Evolutionary conservation across 768 basidiomycete genomes (phyloP), one percentile per base, ranked within the genome.

Genomic region (Pulveroboletus sp.): DNA sequence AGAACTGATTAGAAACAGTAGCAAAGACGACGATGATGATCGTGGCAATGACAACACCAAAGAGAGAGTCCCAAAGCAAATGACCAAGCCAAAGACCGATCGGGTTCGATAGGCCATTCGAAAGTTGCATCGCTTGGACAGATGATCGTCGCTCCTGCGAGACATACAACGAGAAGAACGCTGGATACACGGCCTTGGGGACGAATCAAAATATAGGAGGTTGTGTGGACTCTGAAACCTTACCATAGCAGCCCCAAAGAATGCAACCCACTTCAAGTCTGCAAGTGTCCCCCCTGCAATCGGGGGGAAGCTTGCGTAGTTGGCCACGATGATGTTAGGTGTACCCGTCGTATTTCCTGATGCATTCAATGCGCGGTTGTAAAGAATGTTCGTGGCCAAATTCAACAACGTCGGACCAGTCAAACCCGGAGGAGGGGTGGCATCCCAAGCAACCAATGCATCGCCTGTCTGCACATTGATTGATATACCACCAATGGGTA

Each of bases 51-150:
- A 84, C 65, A 14, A 83, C 56, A 4, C 78, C 75, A 51, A 79
- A 76, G 9, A 85, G 73, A 8, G 79, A 73, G 58, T 91, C 89
- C 65, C 86, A 88, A 60, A 85, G 69, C 14, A 89, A 73, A 66
- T 91, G 89, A 3, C 89, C 89, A 3, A 91, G 69, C 86, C 87
- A 89, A 39, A 90, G 70, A 3, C 84, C 86, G 42, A 81, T 64
- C 17, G 85, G 82, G 57, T 88, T 73, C 1, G 81, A 75, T 26
- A 89, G 66, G 1, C 88, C 88, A 62, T 90, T 88, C 32, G 84
- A 86, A 32, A 85, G 71, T 59, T 90, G 88, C 85, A 90, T 91
- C 3, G 87, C 84, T 62, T 89, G 86, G 0, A 90, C 85, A 39
- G 70, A 67, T 2, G 81, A 80, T 2, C 80, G 76, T 9, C 85